Conservation (phyloP, 2,329 filamentous ascomycete genomes). For the Teratosphaeria epicoccoides region DNA sequence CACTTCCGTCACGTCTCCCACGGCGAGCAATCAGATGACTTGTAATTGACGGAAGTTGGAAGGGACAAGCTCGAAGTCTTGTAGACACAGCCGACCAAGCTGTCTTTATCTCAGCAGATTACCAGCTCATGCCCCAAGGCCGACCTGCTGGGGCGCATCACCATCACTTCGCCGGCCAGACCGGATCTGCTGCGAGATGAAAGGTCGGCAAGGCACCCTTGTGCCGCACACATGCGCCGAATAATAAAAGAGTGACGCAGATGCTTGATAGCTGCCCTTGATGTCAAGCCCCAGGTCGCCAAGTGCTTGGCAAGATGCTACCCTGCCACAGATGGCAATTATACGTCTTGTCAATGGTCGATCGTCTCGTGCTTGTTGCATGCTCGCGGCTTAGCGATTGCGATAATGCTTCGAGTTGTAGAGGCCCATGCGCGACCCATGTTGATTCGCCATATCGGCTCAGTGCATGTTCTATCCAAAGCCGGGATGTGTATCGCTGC, state of each 20-base stretch:
- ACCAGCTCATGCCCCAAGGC: neutral
- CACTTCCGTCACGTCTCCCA: slow-evolving; percentile 23
- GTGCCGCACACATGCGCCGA: neutral
- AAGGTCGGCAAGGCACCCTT: neutral
- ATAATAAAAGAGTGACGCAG: neutral
- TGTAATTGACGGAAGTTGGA: neutral
- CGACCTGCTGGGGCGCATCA: neutral
- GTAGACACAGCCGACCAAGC: neutral
- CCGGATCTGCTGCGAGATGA: neutral
- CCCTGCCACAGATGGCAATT: neutral
- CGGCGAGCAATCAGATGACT: slow-evolving; percentile 3
- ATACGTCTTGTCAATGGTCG: neutral
- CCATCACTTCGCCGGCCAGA: neutral
- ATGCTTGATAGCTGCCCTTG: neutral
- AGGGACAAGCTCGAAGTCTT: neutral
- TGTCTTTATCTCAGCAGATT: neutral
- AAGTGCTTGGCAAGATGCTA: neutral
- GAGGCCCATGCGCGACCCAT: too few relatives aligned
- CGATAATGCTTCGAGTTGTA: too few relatives aligned
- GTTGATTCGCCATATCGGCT: too few relatives aligned
- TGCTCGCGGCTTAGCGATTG: too few relatives aligned
- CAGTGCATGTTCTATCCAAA: too few relatives aligned
- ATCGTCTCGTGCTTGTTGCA: neutral
- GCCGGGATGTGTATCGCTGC: too few relatives aligned
- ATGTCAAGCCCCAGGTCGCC: neutral